Evolutionary conservation across 2,329 filamentous ascomycete genomes (phyloP), one percentile per base, ranked within the genome.

Genomic region (Penicillium sp.): DNA sequence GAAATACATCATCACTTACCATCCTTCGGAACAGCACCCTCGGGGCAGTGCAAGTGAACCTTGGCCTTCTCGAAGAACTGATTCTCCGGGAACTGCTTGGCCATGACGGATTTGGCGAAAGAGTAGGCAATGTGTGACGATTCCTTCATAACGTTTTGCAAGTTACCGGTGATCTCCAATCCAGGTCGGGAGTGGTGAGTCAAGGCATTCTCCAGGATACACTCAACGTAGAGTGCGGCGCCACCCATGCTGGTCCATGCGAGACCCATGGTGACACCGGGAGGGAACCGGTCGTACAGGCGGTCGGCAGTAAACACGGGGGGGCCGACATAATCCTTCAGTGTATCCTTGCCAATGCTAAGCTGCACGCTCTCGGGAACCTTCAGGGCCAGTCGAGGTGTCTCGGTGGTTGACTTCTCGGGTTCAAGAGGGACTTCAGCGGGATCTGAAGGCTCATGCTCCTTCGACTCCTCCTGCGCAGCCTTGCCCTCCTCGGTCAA

Each of bases 221-320:
- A 94, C 69, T 98, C 93, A 42, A 98, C 87, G 67, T 98, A 98
- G 64, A 98, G 83, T 36, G 93, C 93, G 4, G 93, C 88, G 44
- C 93, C 93, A 46, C 93, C 93, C 80, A 98, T 88, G 60, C 89
- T 87, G 6, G 94, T 98, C 93, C 93, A 98, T 6, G 93, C 93
- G 36, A 98, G 79, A 51, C 93, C 93, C 93, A 98, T 97, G 15
- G 90, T 87, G 11, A 98, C 93, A 67, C 93, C 93, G 2, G 93
- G 80, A 3, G 94, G 93, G 43, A 89, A 95, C 33, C 83, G 81
- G 57, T 98, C 93, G 73, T 97, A 98, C 10, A 98, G 77, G 39
- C 94, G 83, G 67, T 98, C 93, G 4, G 93, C 88, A 0, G 89
- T 98, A 71, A 95, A 98, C 38, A 97, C 80, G 1, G 93, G 90